phyloP scores from a whole-genome alignment of 2,329 filamentous ascomycete species.

The Capronia epimyces region DNA sequence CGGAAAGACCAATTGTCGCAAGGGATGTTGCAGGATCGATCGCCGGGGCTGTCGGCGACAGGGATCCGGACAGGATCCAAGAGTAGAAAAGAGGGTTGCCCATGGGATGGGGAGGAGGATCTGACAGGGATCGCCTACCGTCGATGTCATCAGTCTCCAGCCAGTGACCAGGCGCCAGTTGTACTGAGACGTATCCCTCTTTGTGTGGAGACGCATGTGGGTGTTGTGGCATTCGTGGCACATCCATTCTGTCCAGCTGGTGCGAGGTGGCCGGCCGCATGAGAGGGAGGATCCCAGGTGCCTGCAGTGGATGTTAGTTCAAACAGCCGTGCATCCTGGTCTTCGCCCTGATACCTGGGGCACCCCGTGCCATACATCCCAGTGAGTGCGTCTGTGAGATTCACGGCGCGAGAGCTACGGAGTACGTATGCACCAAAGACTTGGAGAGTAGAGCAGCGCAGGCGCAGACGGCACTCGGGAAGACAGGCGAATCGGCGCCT shows the following conservation, averaged over 20 bases:
- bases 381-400: too few relatives aligned
- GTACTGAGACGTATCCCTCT: too few relatives aligned
- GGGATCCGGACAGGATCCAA: conserved; percentile 6
- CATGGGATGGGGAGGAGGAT: not conserved
- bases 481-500: too few relatives aligned
- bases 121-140: not conserved
- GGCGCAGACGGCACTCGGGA: too few relatives aligned
- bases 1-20: conserved; percentile 3
- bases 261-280: not conserved
- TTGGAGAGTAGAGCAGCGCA: too few relatives aligned
- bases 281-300: too few relatives aligned
- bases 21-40: not conserved
- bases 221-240: not conserved
- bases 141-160: not conserved
- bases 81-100: not conserved
- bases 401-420: too few relatives aligned
- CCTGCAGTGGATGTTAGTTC: too few relatives aligned
- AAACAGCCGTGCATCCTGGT: too few relatives aligned
- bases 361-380: too few relatives aligned
- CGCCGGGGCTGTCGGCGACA: conserved; percentile 10
- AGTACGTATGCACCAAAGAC: too few relatives aligned
- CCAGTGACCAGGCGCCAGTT: not conserved
- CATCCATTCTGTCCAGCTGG: not conserved
- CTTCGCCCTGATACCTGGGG: too few relatives aligned
- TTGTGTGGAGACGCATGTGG: not conserved